A percentile compares a stretch with the other conserved stretches of the same genome.
These are phyloP conservation scores for Cladorrhinum sp. DNA, from an alignment of 2,329 filamentous ascomycete genomes.

Conservation along the genomic window DNA sequence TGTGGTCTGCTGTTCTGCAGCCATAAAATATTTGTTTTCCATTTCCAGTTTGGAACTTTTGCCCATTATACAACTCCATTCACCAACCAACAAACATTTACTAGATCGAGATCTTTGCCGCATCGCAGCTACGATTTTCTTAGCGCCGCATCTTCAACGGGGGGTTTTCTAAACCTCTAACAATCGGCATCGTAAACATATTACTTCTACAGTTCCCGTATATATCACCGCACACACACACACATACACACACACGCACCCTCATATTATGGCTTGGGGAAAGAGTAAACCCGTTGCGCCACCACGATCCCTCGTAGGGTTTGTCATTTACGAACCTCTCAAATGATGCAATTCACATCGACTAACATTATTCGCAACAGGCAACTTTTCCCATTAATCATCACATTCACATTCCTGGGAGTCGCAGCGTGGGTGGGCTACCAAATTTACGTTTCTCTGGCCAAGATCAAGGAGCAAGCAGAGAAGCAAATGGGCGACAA, in stretches of 20 bases:
- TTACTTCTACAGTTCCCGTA: no score
- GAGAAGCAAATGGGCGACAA: conserved; percentile 70
- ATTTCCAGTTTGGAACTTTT: background rate
- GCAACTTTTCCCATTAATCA: conserved; percentile 63
- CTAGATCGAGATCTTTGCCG: no score
- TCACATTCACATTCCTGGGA: conserved; percentile 58
- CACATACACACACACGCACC: no score
- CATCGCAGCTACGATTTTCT: no score
- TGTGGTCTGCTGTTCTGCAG: background rate
- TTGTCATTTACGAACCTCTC: background rate
- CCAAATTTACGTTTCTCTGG: conserved; percentile 67
- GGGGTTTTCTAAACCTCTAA: no score
- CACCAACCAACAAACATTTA: no score
- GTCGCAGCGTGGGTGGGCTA: conserved; percentile 65
- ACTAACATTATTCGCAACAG: conserved; percentile 32
- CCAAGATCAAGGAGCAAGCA: conserved; percentile 63
- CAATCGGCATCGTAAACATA: no score
- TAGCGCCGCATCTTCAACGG: no score
- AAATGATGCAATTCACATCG: background rate
- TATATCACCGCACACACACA: background rate
- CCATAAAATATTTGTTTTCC: background rate
- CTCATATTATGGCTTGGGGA: conserved; percentile 22
- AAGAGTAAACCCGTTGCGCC: conserved; percentile 4
- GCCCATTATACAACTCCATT: background rate
- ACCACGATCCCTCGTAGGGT: conserved; percentile 14